A percentile compares a stretch with the other conserved stretches of the same genome.
These are phyloP conservation scores for Scedosporium minutisporum DNA, from an alignment of 2,329 filamentous ascomycete genomes.

Conservation along the genomic window DNA sequence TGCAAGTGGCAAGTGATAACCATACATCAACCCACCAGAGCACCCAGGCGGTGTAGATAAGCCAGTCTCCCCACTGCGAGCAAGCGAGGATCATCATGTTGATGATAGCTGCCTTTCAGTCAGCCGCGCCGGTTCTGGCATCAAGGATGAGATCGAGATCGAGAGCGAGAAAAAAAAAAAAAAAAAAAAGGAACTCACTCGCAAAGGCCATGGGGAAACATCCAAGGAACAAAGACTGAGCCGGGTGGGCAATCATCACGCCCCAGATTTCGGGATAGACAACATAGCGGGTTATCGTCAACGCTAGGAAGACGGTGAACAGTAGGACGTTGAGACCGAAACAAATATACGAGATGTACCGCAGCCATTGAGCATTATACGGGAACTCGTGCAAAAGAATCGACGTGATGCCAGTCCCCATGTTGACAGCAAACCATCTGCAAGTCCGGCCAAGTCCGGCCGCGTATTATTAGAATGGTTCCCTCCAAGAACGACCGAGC, in stretches of 20 bases:
- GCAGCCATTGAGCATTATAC: constrained; percentile 47
- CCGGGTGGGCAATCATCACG: constrained; percentile 57
- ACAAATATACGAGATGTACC: constrained; percentile 49
- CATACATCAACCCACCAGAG: constrained; percentile 49
- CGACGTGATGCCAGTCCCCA: constrained; percentile 61
- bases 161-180: not conserved
- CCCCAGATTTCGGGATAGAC: constrained; percentile 57
- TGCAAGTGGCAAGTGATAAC: constrained; percentile 41
- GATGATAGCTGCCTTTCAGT: constrained; percentile 37
- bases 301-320: constrained; percentile 42
- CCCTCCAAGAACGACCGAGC: not conserved
- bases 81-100: constrained; percentile 55
- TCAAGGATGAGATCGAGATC: not conserved
- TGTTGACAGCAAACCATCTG: constrained; percentile 50
- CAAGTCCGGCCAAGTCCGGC: not conserved
- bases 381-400: constrained; percentile 54
- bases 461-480: not conserved
- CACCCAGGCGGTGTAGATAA: constrained; percentile 44
- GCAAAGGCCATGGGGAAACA: constrained; percentile 61
- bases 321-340: constrained; percentile 51
- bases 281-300: constrained; percentile 50
- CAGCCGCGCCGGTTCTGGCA: not conserved
- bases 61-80: constrained; percentile 51
- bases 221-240: constrained; percentile 58
- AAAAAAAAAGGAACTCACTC: constrained; percentile 18